Percentiles rank a stretch among this genome's conserved stretches.
Conservation (phyloP, 139 green algal genomes). For the Haematococcus lacustris region DNA sequence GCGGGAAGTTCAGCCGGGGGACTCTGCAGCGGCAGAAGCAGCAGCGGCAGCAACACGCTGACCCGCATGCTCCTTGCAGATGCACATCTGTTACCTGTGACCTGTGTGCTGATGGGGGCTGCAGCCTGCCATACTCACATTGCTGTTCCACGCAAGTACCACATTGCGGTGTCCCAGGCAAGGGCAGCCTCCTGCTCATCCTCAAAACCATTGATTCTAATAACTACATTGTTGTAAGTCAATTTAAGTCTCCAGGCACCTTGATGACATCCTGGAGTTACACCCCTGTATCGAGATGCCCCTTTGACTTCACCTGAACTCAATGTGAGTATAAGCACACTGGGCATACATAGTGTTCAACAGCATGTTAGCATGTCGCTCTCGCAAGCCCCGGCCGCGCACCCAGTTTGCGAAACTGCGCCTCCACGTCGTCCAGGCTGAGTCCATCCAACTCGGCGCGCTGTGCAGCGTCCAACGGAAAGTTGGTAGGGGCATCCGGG, state of each 20-base stretch:
- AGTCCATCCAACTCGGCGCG: neutral
- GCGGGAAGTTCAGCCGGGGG: no score
- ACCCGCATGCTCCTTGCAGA: no score
- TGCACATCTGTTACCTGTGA: no score
- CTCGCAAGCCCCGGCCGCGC: neutral
- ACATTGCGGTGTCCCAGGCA: neutral
- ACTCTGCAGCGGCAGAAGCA: no score
- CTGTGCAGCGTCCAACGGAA: neutral
- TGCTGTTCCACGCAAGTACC: neutral
- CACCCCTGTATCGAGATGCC: neutral
- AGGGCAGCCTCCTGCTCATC: neutral
- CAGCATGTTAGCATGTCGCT: no score
- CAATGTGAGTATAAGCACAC: no score
- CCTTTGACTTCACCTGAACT: no score
- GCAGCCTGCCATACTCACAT: no score
- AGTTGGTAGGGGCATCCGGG: constrained; percentile 3
- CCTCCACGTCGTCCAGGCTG: constrained; percentile 2
- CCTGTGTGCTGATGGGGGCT: no score
- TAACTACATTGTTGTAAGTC: neutral
- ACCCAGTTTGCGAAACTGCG: neutral
- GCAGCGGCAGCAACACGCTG: no score
- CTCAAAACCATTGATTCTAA: neutral
- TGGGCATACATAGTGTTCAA: no score
- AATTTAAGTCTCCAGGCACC: neutral
- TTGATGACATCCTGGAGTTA: neutral